A percentile compares a stretch with the other conserved stretches of the same genome.
Conservation (phyloP, 768 basidiomycete species). For the Kwoniella heveanensis region DNA sequence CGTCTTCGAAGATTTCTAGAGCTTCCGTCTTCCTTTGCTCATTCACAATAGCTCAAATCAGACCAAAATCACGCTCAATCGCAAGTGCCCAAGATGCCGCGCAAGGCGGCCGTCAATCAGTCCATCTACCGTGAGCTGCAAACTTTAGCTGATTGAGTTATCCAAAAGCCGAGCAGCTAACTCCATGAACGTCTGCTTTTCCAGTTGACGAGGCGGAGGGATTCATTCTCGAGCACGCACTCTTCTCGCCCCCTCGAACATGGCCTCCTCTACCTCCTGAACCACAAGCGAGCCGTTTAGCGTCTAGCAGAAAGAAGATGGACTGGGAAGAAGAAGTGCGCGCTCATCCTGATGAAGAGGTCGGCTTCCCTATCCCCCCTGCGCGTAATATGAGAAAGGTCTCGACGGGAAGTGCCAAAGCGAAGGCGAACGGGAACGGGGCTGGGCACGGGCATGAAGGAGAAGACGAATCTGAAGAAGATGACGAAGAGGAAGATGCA, state of each 20-base stretch:
- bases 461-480: conserved; percentile 30
- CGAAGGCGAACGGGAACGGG: neutral
- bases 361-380: conserved; percentile 16
- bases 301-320: conserved; percentile 39
- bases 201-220: conserved; percentile 51
- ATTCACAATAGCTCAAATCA: too few relatives aligned
- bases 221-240: conserved; percentile 47
- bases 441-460: neutral
- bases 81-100: conserved; percentile 20
- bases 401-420: neutral
- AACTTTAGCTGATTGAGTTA: neutral
- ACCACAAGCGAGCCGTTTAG: conserved; percentile 18
- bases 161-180: neutral
- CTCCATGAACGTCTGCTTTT: neutral
- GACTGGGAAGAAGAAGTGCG: conserved; percentile 45
- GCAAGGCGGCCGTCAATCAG: conserved; percentile 34
- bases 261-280: conserved; percentile 44
- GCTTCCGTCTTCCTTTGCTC: neutral
- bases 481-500: conserved; percentile 59
- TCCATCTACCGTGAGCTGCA: conserved; percentile 33
- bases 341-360: conserved; percentile 35
- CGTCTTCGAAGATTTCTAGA: too few relatives aligned
- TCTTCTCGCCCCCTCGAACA: conserved; percentile 42
- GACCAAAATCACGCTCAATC: too few relatives aligned
- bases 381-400: neutral